A percentile compares a stretch with the other conserved stretches of the same genome.
phyloP scores from a whole-genome alignment of 768 basidiomycete species.

The Boletus reticulatus region DNA sequence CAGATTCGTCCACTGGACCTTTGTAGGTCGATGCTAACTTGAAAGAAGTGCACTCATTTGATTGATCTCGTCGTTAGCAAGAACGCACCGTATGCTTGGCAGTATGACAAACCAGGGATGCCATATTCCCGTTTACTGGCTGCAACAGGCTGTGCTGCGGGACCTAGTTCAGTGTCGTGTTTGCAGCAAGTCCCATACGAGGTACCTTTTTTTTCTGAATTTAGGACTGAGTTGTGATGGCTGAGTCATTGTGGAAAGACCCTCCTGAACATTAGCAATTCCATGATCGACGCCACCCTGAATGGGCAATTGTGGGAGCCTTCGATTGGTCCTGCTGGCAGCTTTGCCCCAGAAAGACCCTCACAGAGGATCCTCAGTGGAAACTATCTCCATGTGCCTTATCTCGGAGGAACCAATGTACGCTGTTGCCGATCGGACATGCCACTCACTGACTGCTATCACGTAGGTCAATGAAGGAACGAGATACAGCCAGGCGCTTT shows the following conservation, averaged over 20 bases:
- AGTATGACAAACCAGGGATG: constrained; percentile 51
- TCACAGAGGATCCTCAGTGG: constrained; percentile 45
- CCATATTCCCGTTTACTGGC: constrained; percentile 47
- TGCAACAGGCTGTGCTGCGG: constrained; percentile 45
- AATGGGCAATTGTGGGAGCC: constrained; percentile 60
- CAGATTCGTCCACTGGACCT: constrained; percentile 18
- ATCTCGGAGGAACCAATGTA: constrained; percentile 57
- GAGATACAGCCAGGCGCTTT: constrained; percentile 21
- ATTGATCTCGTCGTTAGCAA: constrained; percentile 37
- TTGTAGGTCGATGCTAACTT: constrained; percentile 11
- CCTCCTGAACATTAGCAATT: constrained; percentile 47
- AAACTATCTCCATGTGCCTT: constrained; percentile 52
- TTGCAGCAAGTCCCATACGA: constrained; percentile 28
- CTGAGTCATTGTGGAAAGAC: constrained; percentile 31
- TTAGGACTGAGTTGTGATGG: neutral
- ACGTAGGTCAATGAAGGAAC: constrained; percentile 18
- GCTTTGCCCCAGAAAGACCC: constrained; percentile 45
- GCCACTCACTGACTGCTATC: neutral
- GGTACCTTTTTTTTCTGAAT: neutral
- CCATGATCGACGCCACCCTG: constrained; percentile 42
- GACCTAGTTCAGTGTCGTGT: constrained; percentile 40
- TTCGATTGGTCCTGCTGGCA: constrained; percentile 48
- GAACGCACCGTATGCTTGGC: constrained; percentile 42
- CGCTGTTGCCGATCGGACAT: neutral
- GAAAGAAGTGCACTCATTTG: neutral